Conservation (phyloP, 148 eudicot species). For the Mesembryanthemum crystallinum region DNA sequence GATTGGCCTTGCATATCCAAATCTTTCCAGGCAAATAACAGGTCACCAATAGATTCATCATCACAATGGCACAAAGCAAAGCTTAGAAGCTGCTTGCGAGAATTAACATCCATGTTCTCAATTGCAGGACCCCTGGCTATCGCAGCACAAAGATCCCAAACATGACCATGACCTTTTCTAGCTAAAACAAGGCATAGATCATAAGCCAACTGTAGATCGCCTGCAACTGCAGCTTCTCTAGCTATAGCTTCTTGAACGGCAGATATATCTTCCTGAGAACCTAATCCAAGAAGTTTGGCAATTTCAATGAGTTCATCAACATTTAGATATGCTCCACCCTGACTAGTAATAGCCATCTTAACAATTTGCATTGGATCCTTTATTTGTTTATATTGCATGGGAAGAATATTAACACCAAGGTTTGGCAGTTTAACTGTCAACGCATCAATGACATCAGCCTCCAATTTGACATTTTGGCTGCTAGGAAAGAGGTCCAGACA, state of each 20-base stretch:
- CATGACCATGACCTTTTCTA: constrained; percentile 79
- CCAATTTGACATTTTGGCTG: constrained; percentile 73
- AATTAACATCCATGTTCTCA: constrained; percentile 71
- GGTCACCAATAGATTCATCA: constrained; percentile 88
- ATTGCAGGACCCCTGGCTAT: constrained; percentile 87
- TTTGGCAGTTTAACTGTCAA: constrained; percentile 84
- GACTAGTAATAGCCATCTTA: constrained; percentile 86
- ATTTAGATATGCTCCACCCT: constrained; percentile 81
- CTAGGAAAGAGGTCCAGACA: constrained; percentile 81
- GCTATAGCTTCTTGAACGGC: constrained; percentile 95
- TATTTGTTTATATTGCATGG: constrained; percentile 87
- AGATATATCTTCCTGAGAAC: constrained; percentile 78
- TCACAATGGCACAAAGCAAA: constrained; percentile 98
- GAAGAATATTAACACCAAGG: constrained; percentile 84
- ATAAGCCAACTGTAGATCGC: constrained; percentile 85
- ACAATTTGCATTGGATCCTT: constrained; percentile 95
- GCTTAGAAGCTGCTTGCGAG: constrained; percentile 82
- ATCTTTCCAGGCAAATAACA: constrained; percentile 91
- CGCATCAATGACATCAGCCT: constrained; percentile 86
- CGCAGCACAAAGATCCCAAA: constrained; percentile 98
- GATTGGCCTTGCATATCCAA: constrained; percentile 77
- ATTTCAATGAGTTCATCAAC: constrained; percentile 89
- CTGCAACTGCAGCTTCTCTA: constrained; percentile 97
- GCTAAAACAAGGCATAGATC: constrained; percentile 87
- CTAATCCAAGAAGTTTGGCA: constrained; percentile 91